Evolutionary conservation across 352 stramenopile species (phyloP), one percentile per base, ranked within the genome.

Genomic region (Phytophthora ohioensis): DNA sequence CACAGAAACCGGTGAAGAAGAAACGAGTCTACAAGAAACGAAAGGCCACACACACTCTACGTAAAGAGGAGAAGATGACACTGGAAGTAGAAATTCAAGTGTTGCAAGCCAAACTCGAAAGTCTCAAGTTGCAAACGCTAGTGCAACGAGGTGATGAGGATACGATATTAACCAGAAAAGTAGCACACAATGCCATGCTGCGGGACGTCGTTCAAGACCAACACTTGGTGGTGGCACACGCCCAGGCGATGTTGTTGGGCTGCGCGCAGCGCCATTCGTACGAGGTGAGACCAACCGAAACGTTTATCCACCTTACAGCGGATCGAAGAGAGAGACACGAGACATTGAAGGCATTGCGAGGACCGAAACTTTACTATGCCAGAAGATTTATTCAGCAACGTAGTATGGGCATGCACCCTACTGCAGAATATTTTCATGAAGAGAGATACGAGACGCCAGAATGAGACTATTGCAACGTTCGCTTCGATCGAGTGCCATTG

Each of bases 401-500:
- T 9, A 77, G 66, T 35, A 51, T 62, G 3, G 56, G 67, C 5
- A 58, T 85, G 51, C 58, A 83, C 21, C 78, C 65, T 5, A 67
- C 67, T 0, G 34, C 67, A 1, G 64, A 73, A 38, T 82, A 73
- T 64, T 71, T 73, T 36, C 54, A 83, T 36, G 66, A 78, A 45
- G 71, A 82, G 57, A 69, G 64, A 9, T 90, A 84, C 55, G 77
- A 83, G 52, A 83, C 75, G 0, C 34, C 64, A 0, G 63, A 76
- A 2, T 74, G 82, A 34, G 73, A 88, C 35, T 80, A 69, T 13
- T 86, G 79, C 57, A 78, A 74, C 36, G 52, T 77, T 3, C 78
- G 75, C 30, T 88, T 86, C 31, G 78, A 86, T 38, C 55, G 87
- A 15, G 57, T 80, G 11, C 75, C 75, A 36, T 59, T 91, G 3